Conservation (phyloP, 2,329 filamentous ascomycete species). For the Lachnellula cervina region DNA sequence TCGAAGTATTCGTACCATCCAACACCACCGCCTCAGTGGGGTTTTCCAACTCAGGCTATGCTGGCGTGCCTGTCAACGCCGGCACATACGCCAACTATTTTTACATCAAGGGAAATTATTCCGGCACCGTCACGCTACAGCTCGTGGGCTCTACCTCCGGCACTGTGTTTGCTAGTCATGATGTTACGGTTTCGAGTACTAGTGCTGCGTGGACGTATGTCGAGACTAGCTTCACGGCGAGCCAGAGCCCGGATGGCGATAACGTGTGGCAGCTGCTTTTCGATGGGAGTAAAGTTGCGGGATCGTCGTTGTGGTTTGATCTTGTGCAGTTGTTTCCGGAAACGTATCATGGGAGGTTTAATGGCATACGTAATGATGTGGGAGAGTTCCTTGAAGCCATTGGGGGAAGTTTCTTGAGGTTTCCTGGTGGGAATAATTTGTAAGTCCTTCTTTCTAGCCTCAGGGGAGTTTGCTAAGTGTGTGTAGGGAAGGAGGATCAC, state of each 20-base stretch:
- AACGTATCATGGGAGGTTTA: constrained; percentile 50
- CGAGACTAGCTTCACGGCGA: constrained; percentile 3
- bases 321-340: constrained; percentile 54
- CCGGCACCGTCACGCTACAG: constrained; percentile 7
- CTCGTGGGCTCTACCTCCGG: constrained; percentile 5
- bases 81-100: constrained; percentile 17
- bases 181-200: constrained; percentile 5
- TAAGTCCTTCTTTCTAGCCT: constrained; percentile 14
- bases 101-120: constrained; percentile 15
- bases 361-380: constrained; percentile 53
- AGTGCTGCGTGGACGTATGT: constrained; percentile 8
- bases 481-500: neutral
- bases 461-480: too few species aligned
- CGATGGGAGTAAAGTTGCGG: constrained; percentile 36
- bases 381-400: constrained; percentile 46
- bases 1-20: constrained; percentile 12
- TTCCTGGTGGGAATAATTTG: constrained; percentile 61
- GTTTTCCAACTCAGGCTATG: constrained; percentile 28
- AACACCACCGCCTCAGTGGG: constrained; percentile 26
- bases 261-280: constrained; percentile 53
- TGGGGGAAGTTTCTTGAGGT: constrained; percentile 52
- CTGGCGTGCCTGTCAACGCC: constrained; percentile 23
- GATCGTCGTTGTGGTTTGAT: constrained; percentile 44
- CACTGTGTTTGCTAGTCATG: constrained; percentile 10
- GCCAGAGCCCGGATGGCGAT: constrained; percentile 33